Percentiles rank a stretch among this genome's conserved stretches.
Evolutionary conservation across 2,329 filamentous ascomycete species (phyloP).

Genomic region (Diaporthe citriasiana): DNA sequence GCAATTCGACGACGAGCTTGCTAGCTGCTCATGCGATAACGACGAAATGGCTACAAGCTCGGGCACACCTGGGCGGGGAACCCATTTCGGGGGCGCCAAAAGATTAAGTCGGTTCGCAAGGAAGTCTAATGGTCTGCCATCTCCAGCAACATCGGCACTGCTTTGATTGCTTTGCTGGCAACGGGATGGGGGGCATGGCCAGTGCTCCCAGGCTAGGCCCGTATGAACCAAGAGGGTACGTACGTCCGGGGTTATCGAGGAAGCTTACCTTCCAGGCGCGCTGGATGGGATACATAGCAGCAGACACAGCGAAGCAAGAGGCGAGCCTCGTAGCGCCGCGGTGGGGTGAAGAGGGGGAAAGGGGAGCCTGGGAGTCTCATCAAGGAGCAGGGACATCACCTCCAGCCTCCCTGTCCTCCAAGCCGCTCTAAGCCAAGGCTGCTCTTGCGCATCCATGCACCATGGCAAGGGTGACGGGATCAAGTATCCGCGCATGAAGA

Average conservation of each 20-base stretch:
- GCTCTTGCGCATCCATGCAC: slow-evolving; percentile 52
- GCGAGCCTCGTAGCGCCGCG: slow-evolving; percentile 28
- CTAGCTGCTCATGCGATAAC: slow-evolving; percentile 29
- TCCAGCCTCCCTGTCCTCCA: slow-evolving; percentile 51
- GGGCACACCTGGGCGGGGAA: slow-evolving; percentile 24
- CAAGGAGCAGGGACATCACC: slow-evolving; percentile 32
- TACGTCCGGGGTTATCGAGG: slow-evolving; percentile 34
- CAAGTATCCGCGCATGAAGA: slow-evolving; percentile 33
- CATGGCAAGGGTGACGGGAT: slow-evolving; percentile 34
- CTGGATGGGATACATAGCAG: slow-evolving; percentile 9
- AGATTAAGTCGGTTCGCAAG: slow-evolving; percentile 6
- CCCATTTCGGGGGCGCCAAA: slow-evolving; percentile 3
- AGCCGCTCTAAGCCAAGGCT: slow-evolving; percentile 53
- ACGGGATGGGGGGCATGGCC: slow-evolving; percentile 18
- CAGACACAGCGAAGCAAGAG: slow-evolving; percentile 19
- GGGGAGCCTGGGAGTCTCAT: slow-evolving; percentile 27
- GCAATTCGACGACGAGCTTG: slow-evolving; percentile 24
- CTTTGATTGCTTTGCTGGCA: slow-evolving; percentile 24
- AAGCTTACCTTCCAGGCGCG: slow-evolving; percentile 36
- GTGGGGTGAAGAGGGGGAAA: slow-evolving; percentile 24
- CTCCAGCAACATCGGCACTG: slow-evolving; percentile 34
- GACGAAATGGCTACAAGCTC: slow-evolving; percentile 24
- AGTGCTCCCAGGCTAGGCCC: slow-evolving; percentile 28
- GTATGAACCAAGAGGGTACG: slow-evolving; percentile 4
- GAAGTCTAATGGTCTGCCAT: slow-evolving; percentile 30